Percentiles rank a stretch among this genome's conserved stretches.
phyloP scores from a whole-genome alignment of 441 rosid genomes.

The Euphorbia corollata region DNA sequence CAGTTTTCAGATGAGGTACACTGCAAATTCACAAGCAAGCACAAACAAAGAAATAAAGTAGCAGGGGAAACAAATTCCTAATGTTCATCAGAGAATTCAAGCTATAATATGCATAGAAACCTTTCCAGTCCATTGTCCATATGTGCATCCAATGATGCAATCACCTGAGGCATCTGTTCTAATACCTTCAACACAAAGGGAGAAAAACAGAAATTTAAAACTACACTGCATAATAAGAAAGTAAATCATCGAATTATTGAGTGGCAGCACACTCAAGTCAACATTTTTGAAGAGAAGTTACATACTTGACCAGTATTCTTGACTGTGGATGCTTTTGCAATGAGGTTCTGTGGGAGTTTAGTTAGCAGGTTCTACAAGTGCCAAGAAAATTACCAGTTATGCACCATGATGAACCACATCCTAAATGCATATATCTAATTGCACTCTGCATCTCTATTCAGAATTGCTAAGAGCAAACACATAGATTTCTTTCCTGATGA shows the following conservation, averaged over 20 bases:
- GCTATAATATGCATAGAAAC: slow-evolving; percentile 18
- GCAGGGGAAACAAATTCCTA: not conserved
- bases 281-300: slow-evolving; percentile 2
- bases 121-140: slow-evolving; percentile 50
- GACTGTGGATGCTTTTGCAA: slow-evolving; percentile 42
- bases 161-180: slow-evolving; percentile 51
- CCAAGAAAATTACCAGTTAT: not conserved
- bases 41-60: not conserved
- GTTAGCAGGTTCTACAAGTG: slow-evolving; percentile 38
- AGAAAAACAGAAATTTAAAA: not conserved
- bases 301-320: slow-evolving; percentile 54
- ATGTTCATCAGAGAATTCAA: not conserved
- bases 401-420: not conserved
- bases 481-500: not conserved
- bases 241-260: not conserved
- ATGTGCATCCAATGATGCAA: slow-evolving; percentile 58
- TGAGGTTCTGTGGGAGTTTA: slow-evolving; percentile 58
- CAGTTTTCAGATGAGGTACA: slow-evolving; percentile 52
- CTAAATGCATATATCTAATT: not conserved
- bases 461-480: not conserved
- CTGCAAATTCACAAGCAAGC: slow-evolving; percentile 30
- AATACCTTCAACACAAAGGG: slow-evolving; percentile 32
- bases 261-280: not conserved
- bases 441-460: not conserved
- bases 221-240: not conserved